Percentiles rank a stretch among this genome's conserved stretches.
Evolutionary conservation across 2,329 filamentous ascomycete species (phyloP).

Genomic region (Xylaria polymorpha): DNA sequence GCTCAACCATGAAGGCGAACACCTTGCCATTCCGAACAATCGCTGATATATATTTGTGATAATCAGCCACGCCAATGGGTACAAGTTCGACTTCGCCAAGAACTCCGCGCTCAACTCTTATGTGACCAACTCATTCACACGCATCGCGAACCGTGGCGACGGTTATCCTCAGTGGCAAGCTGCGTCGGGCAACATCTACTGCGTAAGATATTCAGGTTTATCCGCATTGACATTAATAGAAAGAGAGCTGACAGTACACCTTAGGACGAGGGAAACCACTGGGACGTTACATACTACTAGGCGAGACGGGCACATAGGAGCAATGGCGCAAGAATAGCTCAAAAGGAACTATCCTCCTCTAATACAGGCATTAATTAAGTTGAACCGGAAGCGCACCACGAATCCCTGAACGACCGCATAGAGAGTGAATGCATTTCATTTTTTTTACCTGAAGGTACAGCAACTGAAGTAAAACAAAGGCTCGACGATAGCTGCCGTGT

Average conservation of each 20-base stretch:
- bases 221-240: neutral
- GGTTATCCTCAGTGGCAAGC: slow-evolving; percentile 38
- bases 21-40: neutral
- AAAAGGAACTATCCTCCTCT: neutral
- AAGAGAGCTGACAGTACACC: slow-evolving; percentile 10
- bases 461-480: neutral
- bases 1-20: neutral
- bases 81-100: slow-evolving; percentile 37
- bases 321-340: neutral
- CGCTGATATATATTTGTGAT: slow-evolving; percentile 14
- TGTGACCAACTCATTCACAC: slow-evolving; percentile 33
- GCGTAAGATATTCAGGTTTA: slow-evolving; percentile 25
- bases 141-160: slow-evolving; percentile 33
- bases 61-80: slow-evolving; percentile 34
- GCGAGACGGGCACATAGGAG: neutral
- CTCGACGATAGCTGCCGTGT: neutral
- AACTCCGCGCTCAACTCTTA: slow-evolving; percentile 35
- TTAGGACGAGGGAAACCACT: slow-evolving; percentile 37
- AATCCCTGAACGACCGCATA: neutral
- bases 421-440: neutral
- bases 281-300: slow-evolving; percentile 37
- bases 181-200: slow-evolving; percentile 37
- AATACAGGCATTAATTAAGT: neutral
- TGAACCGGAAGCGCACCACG: neutral
- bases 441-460: neutral